Base-by-base conservation (phyloP, 257 asterid species). In the Datura wrightii region DNA sequence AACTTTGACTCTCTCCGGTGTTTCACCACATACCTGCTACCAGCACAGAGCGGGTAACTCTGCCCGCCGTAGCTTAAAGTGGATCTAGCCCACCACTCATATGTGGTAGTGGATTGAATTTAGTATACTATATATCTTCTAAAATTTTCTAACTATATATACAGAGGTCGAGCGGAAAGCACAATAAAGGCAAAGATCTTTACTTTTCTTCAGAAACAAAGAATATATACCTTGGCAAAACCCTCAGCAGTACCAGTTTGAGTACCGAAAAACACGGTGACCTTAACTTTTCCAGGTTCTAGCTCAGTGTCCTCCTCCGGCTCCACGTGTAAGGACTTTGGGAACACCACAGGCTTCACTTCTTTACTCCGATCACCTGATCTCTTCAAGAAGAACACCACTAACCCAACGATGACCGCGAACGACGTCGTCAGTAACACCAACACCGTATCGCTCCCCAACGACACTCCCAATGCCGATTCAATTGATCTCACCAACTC, bases 181-280 rank as follows among this genome's bases (percentile, higher is more conserved):
- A 62, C 3, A 56, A 80, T 13, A 46, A 18, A 46, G 48, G 59
- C 76, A 82, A 58, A 19, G 41, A 59, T 58, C 70, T 24, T 6
- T 10, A 48, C 18, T 11, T n/a, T 44, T n/a, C 10, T 8, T n/a
- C 82, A 78, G 1, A 11, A 52, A 78, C 1, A 24, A 39, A 5
- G 62, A 62, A 31, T 13, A 16, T 19, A 54, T 84, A 93, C 97
- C 97, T 93, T 93, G 53, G 96, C 95, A 76, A 93, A 93, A 16
- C 97, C 95, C 89, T 93, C 96, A 55, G 96, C 97, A 31, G 97
- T 93, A 50, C 97, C 97, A 59, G 96, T 93, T 88, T 93, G 96
- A n/a, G 97, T 93, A 19, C 97, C 97, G 36, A 89, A 93, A 74
- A 92, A 91, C 59, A 93, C 91, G 31, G 92, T 85, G 83, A 93